These are phyloP conservation scores for Phytomonas sp. DNA, from an alignment of 208 protist genomes.

Conservation along the genomic window DNA sequence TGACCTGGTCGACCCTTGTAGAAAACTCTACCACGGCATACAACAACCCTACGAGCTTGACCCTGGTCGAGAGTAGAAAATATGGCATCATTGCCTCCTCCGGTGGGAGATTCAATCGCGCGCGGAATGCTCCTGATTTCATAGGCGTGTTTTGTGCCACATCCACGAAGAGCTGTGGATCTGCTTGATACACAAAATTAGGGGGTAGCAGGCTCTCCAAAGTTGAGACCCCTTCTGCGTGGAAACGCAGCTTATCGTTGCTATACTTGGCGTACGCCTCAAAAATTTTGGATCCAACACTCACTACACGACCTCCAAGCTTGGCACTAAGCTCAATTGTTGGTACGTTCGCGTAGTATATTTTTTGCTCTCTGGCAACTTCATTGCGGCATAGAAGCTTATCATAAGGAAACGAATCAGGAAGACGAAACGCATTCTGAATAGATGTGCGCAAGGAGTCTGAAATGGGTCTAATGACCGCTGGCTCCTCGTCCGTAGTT, in stretches of 20 bases:
- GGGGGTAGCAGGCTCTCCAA: slow-evolving; percentile 39
- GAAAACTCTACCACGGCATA: slow-evolving; percentile 47
- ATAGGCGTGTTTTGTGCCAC: slow-evolving; percentile 24
- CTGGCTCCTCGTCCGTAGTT: neutral
- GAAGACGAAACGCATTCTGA: slow-evolving; percentile 35
- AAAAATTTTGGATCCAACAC: slow-evolving; percentile 79
- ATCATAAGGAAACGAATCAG: slow-evolving; percentile 47
- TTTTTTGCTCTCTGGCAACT: slow-evolving; percentile 55
- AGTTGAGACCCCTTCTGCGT: slow-evolving; percentile 47
- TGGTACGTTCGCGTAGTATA: slow-evolving; percentile 63
- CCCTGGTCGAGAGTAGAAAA: slow-evolving; percentile 44
- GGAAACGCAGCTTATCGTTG: slow-evolving; percentile 73
- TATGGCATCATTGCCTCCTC: slow-evolving; percentile 21
- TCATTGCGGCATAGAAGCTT: slow-evolving; percentile 57
- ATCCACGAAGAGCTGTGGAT: slow-evolving; percentile 37
- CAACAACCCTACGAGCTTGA: slow-evolving; percentile 28
- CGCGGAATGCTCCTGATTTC: slow-evolving; percentile 28
- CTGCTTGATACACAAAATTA: slow-evolving; percentile 34
- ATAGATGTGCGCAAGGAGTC: slow-evolving; percentile 27
- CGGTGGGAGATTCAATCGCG: slow-evolving; percentile 14
- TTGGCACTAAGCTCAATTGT: slow-evolving; percentile 32
- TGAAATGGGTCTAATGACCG: slow-evolving; percentile 35
- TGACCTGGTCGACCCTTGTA: slow-evolving; percentile 41
- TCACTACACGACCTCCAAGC: slow-evolving; percentile 56
- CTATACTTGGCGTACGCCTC: slow-evolving; percentile 77